Conservation (phyloP, 164 flowering plant genomes). For the Buxus sempervirens region DNA sequence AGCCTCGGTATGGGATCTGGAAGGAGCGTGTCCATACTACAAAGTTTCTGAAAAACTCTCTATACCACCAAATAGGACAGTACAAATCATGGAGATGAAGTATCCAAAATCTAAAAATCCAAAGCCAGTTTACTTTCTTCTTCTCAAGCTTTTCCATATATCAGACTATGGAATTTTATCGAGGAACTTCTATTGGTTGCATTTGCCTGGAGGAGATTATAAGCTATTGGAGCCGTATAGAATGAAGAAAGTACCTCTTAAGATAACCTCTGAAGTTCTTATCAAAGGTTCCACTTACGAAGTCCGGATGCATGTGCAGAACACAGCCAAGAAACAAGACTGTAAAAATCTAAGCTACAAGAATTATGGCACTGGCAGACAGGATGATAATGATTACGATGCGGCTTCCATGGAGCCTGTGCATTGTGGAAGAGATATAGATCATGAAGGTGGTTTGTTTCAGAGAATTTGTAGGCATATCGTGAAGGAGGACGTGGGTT, state of each 20-base stretch:
- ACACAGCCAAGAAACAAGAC: constrained; percentile 47
- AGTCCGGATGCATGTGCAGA: constrained; percentile 59
- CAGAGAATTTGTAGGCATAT: constrained; percentile 39
- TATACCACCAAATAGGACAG: constrained; percentile 57
- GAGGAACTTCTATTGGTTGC: constrained; percentile 95
- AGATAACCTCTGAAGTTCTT: constrained; percentile 46
- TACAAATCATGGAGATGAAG: constrained; percentile 61
- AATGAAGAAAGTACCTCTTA: constrained; percentile 62
- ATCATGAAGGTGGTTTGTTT: constrained; percentile 31
- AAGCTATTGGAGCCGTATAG: constrained; percentile 76
- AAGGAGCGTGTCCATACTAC: constrained; percentile 74
- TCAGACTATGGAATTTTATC: constrained; percentile 64
- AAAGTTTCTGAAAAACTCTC: constrained; percentile 55
- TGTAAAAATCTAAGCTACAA: constrained; percentile 22
- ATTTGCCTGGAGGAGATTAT: constrained; percentile 76
- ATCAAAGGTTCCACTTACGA: constrained; percentile 65
- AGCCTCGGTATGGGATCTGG: constrained; percentile 91
- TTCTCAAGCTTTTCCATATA: constrained; percentile 74
- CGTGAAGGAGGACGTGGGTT: constrained; percentile 27
- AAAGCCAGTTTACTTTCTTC: constrained; percentile 85
- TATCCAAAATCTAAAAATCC: constrained; percentile 70
- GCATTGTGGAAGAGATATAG: constrained; percentile 6
- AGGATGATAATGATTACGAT: constrained; percentile 29
- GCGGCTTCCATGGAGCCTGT: constrained; percentile 17
- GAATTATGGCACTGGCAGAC: constrained; percentile 25